Evolutionary conservation across 306 rosid species (phyloP).

Genomic region (Citrullus colocynthis): DNA sequence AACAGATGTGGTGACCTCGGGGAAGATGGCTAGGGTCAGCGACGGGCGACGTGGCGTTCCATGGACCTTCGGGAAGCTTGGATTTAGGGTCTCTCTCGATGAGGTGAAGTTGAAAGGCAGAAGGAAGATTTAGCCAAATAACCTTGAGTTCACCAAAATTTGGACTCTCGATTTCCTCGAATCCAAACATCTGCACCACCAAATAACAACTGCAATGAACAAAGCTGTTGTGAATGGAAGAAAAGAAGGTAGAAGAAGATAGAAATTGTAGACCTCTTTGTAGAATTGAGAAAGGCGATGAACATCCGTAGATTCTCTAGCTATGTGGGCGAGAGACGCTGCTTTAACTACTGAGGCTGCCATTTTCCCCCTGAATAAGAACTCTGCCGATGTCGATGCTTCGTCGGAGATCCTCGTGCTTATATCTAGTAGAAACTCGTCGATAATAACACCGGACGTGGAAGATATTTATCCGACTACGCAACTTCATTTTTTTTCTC

Average conservation of each 20-base stretch:
- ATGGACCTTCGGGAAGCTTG: constrained; percentile 76
- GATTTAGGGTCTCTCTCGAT: constrained; percentile 48
- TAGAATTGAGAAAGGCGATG: constrained; percentile 70
- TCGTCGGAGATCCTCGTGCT: not conserved
- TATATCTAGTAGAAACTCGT: not conserved
- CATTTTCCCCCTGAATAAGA: constrained; percentile 11
- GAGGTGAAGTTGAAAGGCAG: constrained; percentile 40
- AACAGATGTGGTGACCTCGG: constrained; percentile 79
- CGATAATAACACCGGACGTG: not conserved
- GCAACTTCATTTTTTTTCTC: too few relatives aligned
- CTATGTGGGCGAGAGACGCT: constrained; percentile 43
- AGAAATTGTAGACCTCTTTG: constrained; percentile 28
- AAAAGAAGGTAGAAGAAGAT: not conserved
- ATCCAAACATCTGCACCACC: constrained; percentile 49
- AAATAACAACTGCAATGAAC: not conserved
- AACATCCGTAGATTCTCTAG: constrained; percentile 61
- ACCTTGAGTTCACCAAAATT: constrained; percentile 53
- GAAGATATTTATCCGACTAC: too few relatives aligned
- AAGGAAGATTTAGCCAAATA: constrained; percentile 47
- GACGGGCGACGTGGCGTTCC: constrained; percentile 49
- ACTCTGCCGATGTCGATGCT: not conserved
- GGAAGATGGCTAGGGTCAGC: constrained; percentile 64
- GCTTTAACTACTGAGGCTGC: constrained; percentile 25
- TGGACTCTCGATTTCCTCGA: constrained; percentile 57
- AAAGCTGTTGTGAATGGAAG: too few relatives aligned